These are phyloP conservation scores for Candida glucosophila DNA, from an alignment of 1,139 yeast species.

Conservation along the genomic window DNA sequence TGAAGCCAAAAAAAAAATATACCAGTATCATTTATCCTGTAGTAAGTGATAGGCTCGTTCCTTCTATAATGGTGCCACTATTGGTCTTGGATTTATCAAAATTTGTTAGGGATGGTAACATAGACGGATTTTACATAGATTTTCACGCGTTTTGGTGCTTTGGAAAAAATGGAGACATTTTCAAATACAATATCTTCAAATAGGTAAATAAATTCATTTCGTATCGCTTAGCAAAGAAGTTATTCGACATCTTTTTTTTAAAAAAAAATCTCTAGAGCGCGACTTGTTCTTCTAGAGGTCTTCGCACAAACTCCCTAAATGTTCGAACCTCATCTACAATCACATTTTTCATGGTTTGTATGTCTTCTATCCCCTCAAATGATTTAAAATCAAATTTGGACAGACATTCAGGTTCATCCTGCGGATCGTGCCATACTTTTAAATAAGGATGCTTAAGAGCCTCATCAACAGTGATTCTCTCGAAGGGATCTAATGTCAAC, in stretches of 20 bases:
- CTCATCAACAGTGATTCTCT: constrained; percentile 80
- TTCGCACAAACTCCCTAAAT: constrained; percentile 75
- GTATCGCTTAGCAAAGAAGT: constrained; percentile 39
- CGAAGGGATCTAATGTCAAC: constrained; percentile 82
- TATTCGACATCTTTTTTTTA: too few species aligned
- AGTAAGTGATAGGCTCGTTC: constrained; percentile 30
- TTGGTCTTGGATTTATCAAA: constrained; percentile 25
- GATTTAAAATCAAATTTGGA: constrained; percentile 74
- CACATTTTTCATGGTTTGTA: constrained; percentile 66
- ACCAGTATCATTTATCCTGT: constrained; percentile 29
- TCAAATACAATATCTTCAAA: constrained; percentile 23
- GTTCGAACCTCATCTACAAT: constrained; percentile 73
- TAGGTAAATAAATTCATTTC: constrained; percentile 35
- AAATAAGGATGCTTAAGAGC: constrained; percentile 88
- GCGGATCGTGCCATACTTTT: constrained; percentile 92
- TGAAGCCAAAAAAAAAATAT: constrained; percentile 9
- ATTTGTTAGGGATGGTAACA: constrained; percentile 31
- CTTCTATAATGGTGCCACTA: constrained; percentile 33
- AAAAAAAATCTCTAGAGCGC: too few species aligned
- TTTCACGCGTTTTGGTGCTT: constrained; percentile 39
- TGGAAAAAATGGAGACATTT: constrained; percentile 45
- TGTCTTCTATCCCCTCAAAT: constrained; percentile 81
- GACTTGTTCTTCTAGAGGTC: constrained; percentile 66
- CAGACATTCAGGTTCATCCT: constrained; percentile 85
- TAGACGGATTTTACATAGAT: constrained; percentile 35